phyloP scores from a whole-genome alignment of 768 basidiomycete genomes.

The Bullera alba region DNA sequence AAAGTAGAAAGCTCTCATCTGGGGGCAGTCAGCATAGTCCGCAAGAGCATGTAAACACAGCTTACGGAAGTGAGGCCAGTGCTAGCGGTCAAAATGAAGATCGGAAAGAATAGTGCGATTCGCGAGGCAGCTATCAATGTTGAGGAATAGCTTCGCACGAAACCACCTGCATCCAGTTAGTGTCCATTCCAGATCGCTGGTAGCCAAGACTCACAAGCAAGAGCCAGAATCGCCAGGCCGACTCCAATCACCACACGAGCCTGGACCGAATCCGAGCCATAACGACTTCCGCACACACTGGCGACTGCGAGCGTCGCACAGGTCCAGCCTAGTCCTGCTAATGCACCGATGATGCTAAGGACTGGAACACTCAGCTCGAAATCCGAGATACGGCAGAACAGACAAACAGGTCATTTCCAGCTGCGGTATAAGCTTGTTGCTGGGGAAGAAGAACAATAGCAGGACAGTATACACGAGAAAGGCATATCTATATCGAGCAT shows the following conservation, averaged over 20 bases:
- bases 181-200: neutral
- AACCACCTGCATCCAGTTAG: slow-evolving; percentile 16
- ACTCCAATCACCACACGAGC: slow-evolving; percentile 24
- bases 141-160: slow-evolving; percentile 21
- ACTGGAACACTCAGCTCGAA: slow-evolving; percentile 11
- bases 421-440: slow-evolving; percentile 18
- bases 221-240: slow-evolving; percentile 23
- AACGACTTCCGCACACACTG: slow-evolving; percentile 17
- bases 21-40: slow-evolving; percentile 1
- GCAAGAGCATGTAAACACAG: slow-evolving; percentile 6
- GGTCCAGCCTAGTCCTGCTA: slow-evolving; percentile 22
- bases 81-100: slow-evolving; percentile 26
- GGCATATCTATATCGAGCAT: slow-evolving; percentile 26
- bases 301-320: slow-evolving; percentile 27
- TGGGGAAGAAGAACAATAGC: slow-evolving; percentile 36
- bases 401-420: slow-evolving; percentile 21
- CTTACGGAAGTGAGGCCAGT: slow-evolving; percentile 1
- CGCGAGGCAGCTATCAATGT: slow-evolving; percentile 21
- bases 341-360: slow-evolving; percentile 18
- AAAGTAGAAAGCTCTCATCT: slow-evolving; percentile 19
- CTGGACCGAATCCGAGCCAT: slow-evolving; percentile 20
- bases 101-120: slow-evolving; percentile 33
- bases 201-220: slow-evolving; percentile 21
- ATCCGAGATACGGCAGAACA: neutral
- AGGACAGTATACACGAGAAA: slow-evolving; percentile 33